Percentiles rank a stretch among this genome's conserved stretches.
phyloP scores from a whole-genome alignment of 2,329 filamentous ascomycete genomes.

The Fusarium napiforme region DNA sequence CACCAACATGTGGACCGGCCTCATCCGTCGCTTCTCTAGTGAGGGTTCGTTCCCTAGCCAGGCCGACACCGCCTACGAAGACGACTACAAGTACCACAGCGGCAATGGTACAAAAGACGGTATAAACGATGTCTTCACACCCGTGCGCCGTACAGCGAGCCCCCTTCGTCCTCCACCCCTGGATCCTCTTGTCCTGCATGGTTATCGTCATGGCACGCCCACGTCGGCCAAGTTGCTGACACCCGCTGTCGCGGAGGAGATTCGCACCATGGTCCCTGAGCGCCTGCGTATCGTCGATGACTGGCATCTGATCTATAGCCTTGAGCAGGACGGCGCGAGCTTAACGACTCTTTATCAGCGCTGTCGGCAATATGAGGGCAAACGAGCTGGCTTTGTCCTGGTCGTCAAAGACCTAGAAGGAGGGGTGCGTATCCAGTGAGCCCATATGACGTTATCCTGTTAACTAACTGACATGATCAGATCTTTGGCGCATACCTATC shows the following conservation, averaged over 20 bases:
- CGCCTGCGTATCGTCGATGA: constrained; percentile 86
- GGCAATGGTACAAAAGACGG: constrained; percentile 59
- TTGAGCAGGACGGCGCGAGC: constrained; percentile 92
- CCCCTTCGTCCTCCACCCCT: constrained; percentile 91
- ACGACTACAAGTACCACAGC: constrained; percentile 23
- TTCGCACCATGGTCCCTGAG: constrained; percentile 86
- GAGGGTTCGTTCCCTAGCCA: constrained; percentile 53
- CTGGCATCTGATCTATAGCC: constrained; percentile 87
- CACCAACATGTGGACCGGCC: constrained; percentile 64
- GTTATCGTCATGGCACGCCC: constrained; percentile 71
- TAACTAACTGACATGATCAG: constrained; percentile 50
- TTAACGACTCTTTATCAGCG: constrained; percentile 87
- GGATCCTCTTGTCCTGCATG: constrained; percentile 78
- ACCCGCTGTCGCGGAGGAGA: constrained; percentile 86
- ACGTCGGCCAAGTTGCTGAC: constrained; percentile 74
- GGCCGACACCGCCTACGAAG: constrained; percentile 40
- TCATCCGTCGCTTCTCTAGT: constrained; percentile 74
- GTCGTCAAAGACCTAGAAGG: constrained; percentile 83
- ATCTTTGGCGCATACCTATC: constrained; percentile 95
- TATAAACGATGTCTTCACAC: constrained; percentile 67
- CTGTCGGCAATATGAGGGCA: constrained; percentile 72
- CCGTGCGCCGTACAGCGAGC: constrained; percentile 68
- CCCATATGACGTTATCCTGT: constrained; percentile 14
- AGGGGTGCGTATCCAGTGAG: constrained; percentile 65
- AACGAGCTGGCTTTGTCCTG: constrained; percentile 87